Conservation (phyloP, 495 filamentous ascomycete species). For the Talaromyces stipitatus region DNA sequence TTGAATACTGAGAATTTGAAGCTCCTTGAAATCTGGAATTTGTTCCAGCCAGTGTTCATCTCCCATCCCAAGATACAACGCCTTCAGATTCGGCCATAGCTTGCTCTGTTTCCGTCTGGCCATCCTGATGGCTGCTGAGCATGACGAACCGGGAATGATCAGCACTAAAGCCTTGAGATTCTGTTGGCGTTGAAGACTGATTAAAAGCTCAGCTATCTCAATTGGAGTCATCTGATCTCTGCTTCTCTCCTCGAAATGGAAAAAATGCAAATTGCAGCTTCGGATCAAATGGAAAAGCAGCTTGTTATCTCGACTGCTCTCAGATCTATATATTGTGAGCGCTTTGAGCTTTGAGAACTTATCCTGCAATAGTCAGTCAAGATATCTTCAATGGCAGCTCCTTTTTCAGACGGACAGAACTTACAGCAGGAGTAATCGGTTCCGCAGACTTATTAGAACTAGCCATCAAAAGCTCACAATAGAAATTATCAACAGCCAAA, state of each 20-base stretch:
- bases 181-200: background rate
- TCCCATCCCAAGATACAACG: background rate
- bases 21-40: background rate
- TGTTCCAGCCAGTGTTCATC: background rate
- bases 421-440: background rate
- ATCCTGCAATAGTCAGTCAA: background rate
- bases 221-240: background rate
- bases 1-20: background rate
- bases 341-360: background rate
- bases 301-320: background rate
- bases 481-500: background rate
- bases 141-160: background rate
- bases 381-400: background rate
- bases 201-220: background rate
- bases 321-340: background rate
- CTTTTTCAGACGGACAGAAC: background rate
- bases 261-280: background rate
- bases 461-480: background rate
- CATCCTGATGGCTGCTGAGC: background rate
- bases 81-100: background rate
- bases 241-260: background rate
- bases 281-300: background rate
- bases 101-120: background rate
- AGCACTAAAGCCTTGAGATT: background rate
- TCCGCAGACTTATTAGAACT: background rate